These are phyloP conservation scores for Jackrogersella multiformis DNA, from an alignment of 495 filamentous ascomycete species.

Conservation along the genomic window DNA sequence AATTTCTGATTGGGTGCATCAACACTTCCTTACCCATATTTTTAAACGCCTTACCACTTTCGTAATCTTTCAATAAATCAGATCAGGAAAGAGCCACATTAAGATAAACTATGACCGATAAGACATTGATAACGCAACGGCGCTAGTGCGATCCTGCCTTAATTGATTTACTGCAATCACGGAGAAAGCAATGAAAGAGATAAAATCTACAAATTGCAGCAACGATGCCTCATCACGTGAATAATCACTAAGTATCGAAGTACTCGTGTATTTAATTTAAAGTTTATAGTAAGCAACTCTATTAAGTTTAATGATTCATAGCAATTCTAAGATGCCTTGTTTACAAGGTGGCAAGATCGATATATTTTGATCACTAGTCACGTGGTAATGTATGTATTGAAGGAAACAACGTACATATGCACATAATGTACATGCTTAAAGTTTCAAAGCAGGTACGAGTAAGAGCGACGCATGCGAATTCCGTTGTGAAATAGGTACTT, in stretches of 20 bases:
- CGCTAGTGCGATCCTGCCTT: no score
- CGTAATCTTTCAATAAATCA: constrained; percentile 8
- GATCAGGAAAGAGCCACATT: constrained; percentile 19
- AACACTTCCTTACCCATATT: neutral
- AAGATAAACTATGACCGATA: constrained; percentile 13
- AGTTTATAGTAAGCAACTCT: no score
- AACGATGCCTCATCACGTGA: no score
- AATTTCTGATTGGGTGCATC: constrained; percentile 49
- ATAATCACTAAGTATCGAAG: no score
- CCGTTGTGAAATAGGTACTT: neutral
- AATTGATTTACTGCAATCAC: no score
- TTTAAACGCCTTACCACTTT: constrained; percentile 23
- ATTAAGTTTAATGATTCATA: no score
- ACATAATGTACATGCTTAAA: no score
- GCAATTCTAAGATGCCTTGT: no score
- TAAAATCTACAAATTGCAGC: no score
- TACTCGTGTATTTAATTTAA: no score
- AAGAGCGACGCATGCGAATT: neutral
- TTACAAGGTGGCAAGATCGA: neutral
- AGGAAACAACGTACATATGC: neutral
- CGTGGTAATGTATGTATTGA: neutral
- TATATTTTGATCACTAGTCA: neutral
- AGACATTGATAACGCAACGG: constrained; percentile 9
- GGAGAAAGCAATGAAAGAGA: no score
- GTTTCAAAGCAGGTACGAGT: neutral